These are phyloP conservation scores for Lotus japonicus DNA, from an alignment of 306 rosid species.

Conservation along the genomic window DNA sequence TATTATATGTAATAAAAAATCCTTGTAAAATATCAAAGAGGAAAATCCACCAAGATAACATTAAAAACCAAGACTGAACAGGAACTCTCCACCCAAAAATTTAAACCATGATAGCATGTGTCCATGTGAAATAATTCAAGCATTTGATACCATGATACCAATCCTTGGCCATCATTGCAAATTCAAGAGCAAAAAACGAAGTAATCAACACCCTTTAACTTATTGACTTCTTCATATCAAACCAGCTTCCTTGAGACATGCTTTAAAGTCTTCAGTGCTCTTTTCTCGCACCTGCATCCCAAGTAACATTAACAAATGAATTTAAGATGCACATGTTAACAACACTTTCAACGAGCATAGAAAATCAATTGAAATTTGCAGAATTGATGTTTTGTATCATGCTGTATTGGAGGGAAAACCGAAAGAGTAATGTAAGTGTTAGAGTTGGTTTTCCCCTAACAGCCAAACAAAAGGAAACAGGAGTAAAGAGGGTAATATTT, in stretches of 20 bases:
- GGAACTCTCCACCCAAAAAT: slow-evolving; percentile 8
- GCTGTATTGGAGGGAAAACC: neutral
- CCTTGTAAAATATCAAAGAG: neutral
- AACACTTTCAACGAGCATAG: neutral
- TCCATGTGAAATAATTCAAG: neutral
- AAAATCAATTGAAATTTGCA: neutral
- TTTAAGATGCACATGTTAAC: neutral
- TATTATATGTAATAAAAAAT: neutral
- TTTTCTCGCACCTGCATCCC: slow-evolving; percentile 25
- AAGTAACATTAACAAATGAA: slow-evolving; percentile 11
- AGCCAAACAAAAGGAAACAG: too few species aligned
- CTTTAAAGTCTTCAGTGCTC: slow-evolving; percentile 42
- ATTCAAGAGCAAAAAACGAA: neutral
- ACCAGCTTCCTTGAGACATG: slow-evolving; percentile 54
- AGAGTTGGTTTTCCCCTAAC: too few species aligned
- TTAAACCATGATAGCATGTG: neutral
- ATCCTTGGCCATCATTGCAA: neutral
- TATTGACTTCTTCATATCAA: slow-evolving; percentile 25
- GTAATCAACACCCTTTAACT: slow-evolving; percentile 9
- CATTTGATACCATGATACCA: neutral
- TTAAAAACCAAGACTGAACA: neutral
- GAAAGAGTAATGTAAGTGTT: too few species aligned
- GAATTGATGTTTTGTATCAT: neutral
- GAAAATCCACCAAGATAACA: neutral
- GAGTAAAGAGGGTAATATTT: too few species aligned